A percentile compares a stretch with the other conserved stretches of the same genome.
These are phyloP conservation scores for Cladophialophora yegresii DNA, from an alignment of 2,329 filamentous ascomycete genomes.

Conservation along the genomic window DNA sequence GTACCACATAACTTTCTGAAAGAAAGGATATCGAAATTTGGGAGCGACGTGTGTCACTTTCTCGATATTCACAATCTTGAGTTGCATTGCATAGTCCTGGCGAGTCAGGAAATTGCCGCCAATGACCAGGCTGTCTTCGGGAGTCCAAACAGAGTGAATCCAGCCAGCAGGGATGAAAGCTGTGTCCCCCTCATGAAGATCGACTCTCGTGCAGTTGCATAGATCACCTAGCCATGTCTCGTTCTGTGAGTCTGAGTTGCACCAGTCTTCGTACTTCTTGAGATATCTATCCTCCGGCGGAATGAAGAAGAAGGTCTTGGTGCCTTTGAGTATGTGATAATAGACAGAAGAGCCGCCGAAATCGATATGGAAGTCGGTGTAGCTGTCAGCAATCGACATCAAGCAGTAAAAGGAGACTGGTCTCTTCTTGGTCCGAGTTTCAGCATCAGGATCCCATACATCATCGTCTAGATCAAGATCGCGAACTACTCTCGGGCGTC, in stretches of 20 bases:
- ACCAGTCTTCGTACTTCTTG: constrained; percentile 72
- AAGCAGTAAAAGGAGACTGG: constrained; percentile 69
- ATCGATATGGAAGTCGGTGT: constrained; percentile 72
- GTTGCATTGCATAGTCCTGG: constrained; percentile 67
- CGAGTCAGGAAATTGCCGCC: constrained; percentile 70
- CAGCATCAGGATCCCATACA: constrained; percentile 52
- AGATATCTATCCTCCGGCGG: constrained; percentile 67
- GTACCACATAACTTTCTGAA: constrained; percentile 69
- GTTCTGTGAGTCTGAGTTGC: constrained; percentile 66
- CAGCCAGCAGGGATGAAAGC: constrained; percentile 71
- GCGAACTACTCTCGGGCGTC: constrained; percentile 65
- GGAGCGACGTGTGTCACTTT: constrained; percentile 66
- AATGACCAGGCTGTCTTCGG: constrained; percentile 68
- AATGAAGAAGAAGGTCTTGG: constrained; percentile 72
- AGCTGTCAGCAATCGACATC: constrained; percentile 71
- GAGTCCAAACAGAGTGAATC: constrained; percentile 73
- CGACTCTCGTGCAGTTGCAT: constrained; percentile 64
- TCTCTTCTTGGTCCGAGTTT: constrained; percentile 59
- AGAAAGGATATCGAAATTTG: constrained; percentile 68
- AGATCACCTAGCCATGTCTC: constrained; percentile 65
- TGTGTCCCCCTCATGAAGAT: constrained; percentile 66
- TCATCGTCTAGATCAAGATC: constrained; percentile 59
- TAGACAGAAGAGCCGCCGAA: constrained; percentile 71
- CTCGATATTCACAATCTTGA: constrained; percentile 66
- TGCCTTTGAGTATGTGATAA: constrained; percentile 69